Evolutionary conservation across 2,329 filamentous ascomycete species (phyloP), one percentile per base, ranked within the genome.

Genomic region (Dothidotthia symphoricarpi): DNA sequence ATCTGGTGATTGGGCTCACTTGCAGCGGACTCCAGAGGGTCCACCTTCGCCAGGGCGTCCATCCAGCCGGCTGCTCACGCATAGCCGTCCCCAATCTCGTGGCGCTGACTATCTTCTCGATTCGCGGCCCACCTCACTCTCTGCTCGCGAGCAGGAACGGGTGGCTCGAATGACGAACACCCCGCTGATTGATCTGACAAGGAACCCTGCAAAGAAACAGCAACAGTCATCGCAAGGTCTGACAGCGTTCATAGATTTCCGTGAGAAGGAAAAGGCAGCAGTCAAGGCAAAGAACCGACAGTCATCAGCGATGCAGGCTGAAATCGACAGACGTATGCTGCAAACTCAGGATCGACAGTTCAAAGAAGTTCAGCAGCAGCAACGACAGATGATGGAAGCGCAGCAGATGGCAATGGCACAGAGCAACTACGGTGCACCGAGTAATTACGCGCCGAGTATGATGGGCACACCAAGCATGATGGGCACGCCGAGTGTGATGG

Each of bases 111-210:
- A 67, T 3, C 60, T 77, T 39, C 65, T 84, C 14, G 71, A 72
- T 32, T 75, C 80, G 48, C 68, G 76, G 16, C 74, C 77, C 7
- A 68, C 71, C 0, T 78, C 83, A 40, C 74, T 95, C n/a, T 89
- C 86, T 14, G 89, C 89, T 13, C 81, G 85, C 12, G 89, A 95
- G 65, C 89, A 94, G 63, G 88, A 94, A 67, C 85, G 94, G 51
- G 78, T 95, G n/a, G 86, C 89, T 8, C 81, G 86, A 25, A 75
- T 88, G 52, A 95, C 88, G 0, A 86, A 86, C 1, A 82, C 81
- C 0, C 86, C 89, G 0, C 72, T 95, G 33, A 78, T 94, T 53
- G 81, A 78, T 41, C 72, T 94, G 61, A 77, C 76, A 4, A 64
- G 62, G 25, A 67, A 61, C 25, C 76, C 76, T 33, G 41, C 57